Evolutionary conservation across 768 basidiomycete species (phyloP), one percentile per base, ranked within the genome.

Genomic region (Boletus rubropictus): DNA sequence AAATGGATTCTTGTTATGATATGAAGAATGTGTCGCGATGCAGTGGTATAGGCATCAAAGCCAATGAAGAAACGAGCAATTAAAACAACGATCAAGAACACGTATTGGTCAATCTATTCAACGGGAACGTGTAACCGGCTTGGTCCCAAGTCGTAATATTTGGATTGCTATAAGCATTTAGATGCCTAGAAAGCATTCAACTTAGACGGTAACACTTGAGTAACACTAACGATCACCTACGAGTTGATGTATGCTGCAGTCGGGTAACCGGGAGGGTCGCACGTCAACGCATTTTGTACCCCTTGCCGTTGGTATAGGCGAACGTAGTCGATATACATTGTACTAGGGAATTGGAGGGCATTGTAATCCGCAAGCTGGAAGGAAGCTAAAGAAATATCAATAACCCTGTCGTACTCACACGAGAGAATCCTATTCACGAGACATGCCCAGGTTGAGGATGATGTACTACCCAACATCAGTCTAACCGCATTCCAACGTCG

Each of bases 251-350:
- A 99, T 47, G 81, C 69, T 15, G 80, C 63, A 2, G 95, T 99
- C 0, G 95, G 95, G 48, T 78, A 72, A 39, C 72, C 74, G 2
- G 80, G 69, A 8, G 95, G 95, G 63, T 89, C 75, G 64, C 95
- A 99, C 1, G 85, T 83, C 29, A 90, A 57, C 9, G 78, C 83
- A 45, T 84, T 72, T 53, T 79, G 61, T n/a, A 79, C 61, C 8
- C 84, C 91, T 18, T 79, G 62, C 29, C 84, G 79, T 69, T 96
- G 93, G 56, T 91, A 90, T 42, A 94, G 76, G 31, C 91, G 82
- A 20, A 99, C 78, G 56, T 96, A 97, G 65, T 97, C 95, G 53
- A 98, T 69, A 50, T 78, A 79, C 87, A 95, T 87, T 49, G 76
- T 69, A 7, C 77, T 72, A 0, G 94, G 95, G 74, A 92, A 95